Evolutionary conservation across 2,329 filamentous ascomycete genomes (phyloP).

Genomic region (Penicillium sp.): DNA sequence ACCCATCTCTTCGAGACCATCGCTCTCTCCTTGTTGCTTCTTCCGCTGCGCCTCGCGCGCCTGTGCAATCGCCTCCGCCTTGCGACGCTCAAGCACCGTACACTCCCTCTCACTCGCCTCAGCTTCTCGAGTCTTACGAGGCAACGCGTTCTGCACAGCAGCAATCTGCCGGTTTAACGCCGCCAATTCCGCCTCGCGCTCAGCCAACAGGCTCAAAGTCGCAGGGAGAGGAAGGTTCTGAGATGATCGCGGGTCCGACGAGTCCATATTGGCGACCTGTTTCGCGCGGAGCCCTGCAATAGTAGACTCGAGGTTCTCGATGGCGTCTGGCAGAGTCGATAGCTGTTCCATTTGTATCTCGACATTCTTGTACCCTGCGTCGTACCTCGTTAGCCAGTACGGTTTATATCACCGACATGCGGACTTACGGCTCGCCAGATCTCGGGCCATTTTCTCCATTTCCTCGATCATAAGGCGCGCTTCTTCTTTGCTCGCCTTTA

Average conservation of each 20-base stretch:
- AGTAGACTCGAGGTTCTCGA: slow-evolving; percentile 48
- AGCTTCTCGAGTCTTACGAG: slow-evolving; percentile 41
- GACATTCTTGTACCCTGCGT: slow-evolving; percentile 50
- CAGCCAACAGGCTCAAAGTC: slow-evolving; percentile 38
- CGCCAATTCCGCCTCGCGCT: slow-evolving; percentile 39
- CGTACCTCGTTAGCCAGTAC: not conserved
- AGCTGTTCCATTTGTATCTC: slow-evolving; percentile 50
- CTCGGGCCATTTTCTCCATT: slow-evolving; percentile 64
- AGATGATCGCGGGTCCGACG: slow-evolving; percentile 41
- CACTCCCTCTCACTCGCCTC: slow-evolving; percentile 45
- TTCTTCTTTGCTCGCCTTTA: slow-evolving; percentile 75
- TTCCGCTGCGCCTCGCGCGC: slow-evolving; percentile 44
- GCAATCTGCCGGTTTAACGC: slow-evolving; percentile 41
- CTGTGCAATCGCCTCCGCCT: slow-evolving; percentile 41
- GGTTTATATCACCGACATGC: not conserved
- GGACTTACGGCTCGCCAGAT: slow-evolving; percentile 54
- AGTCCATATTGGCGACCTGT: slow-evolving; percentile 59
- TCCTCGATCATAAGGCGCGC: slow-evolving; percentile 67
- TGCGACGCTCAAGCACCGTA: slow-evolving; percentile 42
- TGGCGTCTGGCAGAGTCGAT: slow-evolving; percentile 48
- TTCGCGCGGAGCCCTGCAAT: slow-evolving; percentile 50
- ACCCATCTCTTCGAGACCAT: slow-evolving; percentile 44
- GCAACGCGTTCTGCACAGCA: slow-evolving; percentile 41
- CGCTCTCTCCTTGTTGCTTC: slow-evolving; percentile 43
- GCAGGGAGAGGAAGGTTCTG: slow-evolving; percentile 40